Percentiles rank a stretch among this genome's conserved stretches.
Conservation (phyloP, 78 protist species). For the Acrasis kona region DNA sequence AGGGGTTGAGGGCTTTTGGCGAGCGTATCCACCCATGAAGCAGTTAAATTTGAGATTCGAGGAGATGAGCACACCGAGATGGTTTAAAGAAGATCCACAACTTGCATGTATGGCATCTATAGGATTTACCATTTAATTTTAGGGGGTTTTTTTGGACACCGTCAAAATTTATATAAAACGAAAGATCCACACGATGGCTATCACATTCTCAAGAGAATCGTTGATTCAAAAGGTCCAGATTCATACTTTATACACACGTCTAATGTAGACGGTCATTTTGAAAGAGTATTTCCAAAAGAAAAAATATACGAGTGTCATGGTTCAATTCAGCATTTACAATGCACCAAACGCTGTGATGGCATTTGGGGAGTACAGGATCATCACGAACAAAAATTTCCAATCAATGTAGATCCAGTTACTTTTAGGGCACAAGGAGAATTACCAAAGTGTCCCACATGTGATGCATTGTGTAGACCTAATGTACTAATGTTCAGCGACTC, state of each 20-base stretch:
- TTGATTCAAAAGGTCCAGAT: background rate
- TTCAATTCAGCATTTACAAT: background rate
- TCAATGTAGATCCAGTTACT: background rate
- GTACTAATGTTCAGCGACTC: conserved; percentile 20
- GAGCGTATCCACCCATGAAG: conserved; percentile 7
- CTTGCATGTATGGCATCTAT: no score
- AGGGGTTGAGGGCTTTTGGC: conserved; percentile 6
- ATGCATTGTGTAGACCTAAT: conserved; percentile 1
- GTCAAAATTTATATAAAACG: background rate
- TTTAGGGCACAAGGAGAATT: background rate
- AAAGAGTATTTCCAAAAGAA: background rate
- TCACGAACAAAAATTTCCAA: background rate
- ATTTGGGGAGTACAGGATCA: background rate
- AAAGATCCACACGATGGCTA: conserved; percentile 10
- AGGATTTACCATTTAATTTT: no score
- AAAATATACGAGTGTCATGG: background rate
- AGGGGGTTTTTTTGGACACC: conserved; percentile 15
- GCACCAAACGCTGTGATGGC: background rate
- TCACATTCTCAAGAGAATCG: background rate
- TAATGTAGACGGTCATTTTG: conserved; percentile 10
- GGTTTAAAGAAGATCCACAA: conserved; percentile 4
- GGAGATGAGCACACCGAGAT: background rate
- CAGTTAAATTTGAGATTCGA: background rate
- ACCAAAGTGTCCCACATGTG: background rate
- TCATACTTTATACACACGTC: conserved; percentile 7